Conservation (phyloP, 2,329 filamentous ascomycete genomes). For the Fusarium algeriense region DNA sequence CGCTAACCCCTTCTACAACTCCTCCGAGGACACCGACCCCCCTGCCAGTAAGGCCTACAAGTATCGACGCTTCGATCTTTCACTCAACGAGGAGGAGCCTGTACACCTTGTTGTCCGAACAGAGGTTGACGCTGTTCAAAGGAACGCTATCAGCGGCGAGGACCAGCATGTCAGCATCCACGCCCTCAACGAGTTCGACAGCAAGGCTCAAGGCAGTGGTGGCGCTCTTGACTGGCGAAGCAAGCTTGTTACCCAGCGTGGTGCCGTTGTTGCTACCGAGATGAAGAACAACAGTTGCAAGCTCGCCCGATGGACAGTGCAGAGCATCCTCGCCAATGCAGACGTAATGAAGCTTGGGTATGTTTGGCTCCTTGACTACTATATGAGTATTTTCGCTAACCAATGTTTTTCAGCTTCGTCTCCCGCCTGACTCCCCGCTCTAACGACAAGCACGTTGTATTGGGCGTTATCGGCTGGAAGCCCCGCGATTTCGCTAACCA, state of each 20-base stretch:
- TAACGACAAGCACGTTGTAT: conserved; percentile 92
- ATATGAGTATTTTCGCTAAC: conserved; percentile 25
- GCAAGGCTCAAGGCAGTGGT: conserved; percentile 94
- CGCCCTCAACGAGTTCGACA: conserved; percentile 98
- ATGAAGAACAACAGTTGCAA: conserved; percentile 99
- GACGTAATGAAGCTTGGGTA: conserved; percentile 98
- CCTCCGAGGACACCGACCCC: conserved; percentile 91
- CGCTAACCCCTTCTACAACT: conserved; percentile 98
- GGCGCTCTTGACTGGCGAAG: conserved; percentile 96
- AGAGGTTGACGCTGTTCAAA: conserved; percentile 94
- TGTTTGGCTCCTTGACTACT: conserved; percentile 49
- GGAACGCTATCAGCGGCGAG: conserved; percentile 92
- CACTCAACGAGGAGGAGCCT: conserved; percentile 93
- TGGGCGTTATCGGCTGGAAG: conserved; percentile 98
- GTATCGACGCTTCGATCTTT: conserved; percentile 97
- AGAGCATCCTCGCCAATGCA: conserved; percentile 96
- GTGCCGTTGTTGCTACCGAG: conserved; percentile 97
- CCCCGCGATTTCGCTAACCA: conserved; percentile 95
- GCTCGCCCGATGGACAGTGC: conserved; percentile 96
- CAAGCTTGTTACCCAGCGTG: conserved; percentile 93
- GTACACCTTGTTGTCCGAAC: conserved; percentile 93
- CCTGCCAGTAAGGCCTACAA: conserved; percentile 98
- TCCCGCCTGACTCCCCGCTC: conserved; percentile 92
- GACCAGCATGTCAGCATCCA: conserved; percentile 94
- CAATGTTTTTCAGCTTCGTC: conserved; percentile 76